Conservation (phyloP, 306 rosid genomes). For the Argentina anserina region DNA sequence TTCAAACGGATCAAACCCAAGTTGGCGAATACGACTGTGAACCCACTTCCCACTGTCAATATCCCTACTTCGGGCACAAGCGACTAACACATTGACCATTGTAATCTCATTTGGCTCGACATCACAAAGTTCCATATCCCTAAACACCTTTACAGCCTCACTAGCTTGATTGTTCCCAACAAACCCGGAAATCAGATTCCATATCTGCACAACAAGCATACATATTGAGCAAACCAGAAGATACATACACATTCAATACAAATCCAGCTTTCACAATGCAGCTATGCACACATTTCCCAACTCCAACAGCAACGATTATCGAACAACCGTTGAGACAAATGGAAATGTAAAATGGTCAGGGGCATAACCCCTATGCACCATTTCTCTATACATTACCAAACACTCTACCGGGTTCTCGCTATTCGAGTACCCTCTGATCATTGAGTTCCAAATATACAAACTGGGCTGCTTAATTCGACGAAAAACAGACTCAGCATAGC, state of each 20-base stretch:
- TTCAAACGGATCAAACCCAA: constrained; percentile 60
- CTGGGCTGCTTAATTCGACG: constrained; percentile 43
- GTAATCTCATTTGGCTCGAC: constrained; percentile 70
- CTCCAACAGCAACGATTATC: constrained; percentile 14
- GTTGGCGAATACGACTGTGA: constrained; percentile 40
- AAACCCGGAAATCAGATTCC: constrained; percentile 56
- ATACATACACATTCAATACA: constrained; percentile 44
- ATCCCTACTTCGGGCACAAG: constrained; percentile 64
- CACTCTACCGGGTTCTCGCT: constrained; percentile 39
- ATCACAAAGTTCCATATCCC: constrained; percentile 42
- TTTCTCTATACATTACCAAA: constrained; percentile 43
- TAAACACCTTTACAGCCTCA: constrained; percentile 47
- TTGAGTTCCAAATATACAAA: constrained; percentile 70
- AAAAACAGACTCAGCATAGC: constrained; percentile 50
- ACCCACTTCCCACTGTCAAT: constrained; percentile 50
- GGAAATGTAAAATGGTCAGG: constrained; percentile 78
- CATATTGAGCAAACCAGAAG: constrained; percentile 60
- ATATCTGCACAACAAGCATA: constrained; percentile 43
- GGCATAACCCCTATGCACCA: constrained; percentile 49
- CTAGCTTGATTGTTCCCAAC: constrained; percentile 28
- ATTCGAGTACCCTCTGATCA: constrained; percentile 61
- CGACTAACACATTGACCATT: constrained; percentile 63
- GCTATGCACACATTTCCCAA: constrained; percentile 56
- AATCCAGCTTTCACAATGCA: constrained; percentile 59
- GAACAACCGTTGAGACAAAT: constrained; percentile 65